phyloP scores from a whole-genome alignment of 495 filamentous ascomycete genomes.

The Aspergillus olivimuriae region DNA sequence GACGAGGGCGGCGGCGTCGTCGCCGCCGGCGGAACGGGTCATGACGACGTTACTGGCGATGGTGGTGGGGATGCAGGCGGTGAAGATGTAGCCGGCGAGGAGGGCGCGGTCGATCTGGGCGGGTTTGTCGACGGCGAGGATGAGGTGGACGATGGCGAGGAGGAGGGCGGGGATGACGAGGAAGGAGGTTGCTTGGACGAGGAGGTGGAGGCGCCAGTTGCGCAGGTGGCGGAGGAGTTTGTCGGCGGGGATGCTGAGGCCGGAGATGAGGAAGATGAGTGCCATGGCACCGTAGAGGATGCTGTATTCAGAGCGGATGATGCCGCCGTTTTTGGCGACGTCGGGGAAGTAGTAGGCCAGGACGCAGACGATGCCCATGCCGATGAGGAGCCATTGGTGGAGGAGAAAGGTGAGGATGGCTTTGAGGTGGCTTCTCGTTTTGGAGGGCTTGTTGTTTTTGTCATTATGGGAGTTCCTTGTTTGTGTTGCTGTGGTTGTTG shows the following conservation, averaged over 20 bases:
- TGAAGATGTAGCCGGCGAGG: slow-evolving; percentile 47
- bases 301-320: slow-evolving; percentile 47
- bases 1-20: slow-evolving; percentile 49
- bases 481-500: not conserved
- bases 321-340: slow-evolving; percentile 46
- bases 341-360: slow-evolving; percentile 49
- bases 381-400: slow-evolving; percentile 52
- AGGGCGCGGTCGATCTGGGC: slow-evolving; percentile 42
- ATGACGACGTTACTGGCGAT: slow-evolving; percentile 55
- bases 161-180: slow-evolving; percentile 43
- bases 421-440: too few relatives aligned
- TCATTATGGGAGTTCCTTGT: not conserved
- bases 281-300: slow-evolving; percentile 48
- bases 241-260: slow-evolving; percentile 45
- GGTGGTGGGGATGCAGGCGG: slow-evolving; percentile 52
- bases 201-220: slow-evolving; percentile 47
- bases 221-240: slow-evolving; percentile 43
- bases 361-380: slow-evolving; percentile 43
- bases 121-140: slow-evolving; percentile 38
- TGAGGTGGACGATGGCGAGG: slow-evolving; percentile 39
- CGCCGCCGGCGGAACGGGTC: slow-evolving; percentile 47
- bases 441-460: not conserved
- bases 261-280: slow-evolving; percentile 49
- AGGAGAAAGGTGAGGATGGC: slow-evolving; percentile 30
- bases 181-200: slow-evolving; percentile 47